Base-by-base conservation (phyloP, 441 rosid species). In the Flueggea neowawraea region DNA sequence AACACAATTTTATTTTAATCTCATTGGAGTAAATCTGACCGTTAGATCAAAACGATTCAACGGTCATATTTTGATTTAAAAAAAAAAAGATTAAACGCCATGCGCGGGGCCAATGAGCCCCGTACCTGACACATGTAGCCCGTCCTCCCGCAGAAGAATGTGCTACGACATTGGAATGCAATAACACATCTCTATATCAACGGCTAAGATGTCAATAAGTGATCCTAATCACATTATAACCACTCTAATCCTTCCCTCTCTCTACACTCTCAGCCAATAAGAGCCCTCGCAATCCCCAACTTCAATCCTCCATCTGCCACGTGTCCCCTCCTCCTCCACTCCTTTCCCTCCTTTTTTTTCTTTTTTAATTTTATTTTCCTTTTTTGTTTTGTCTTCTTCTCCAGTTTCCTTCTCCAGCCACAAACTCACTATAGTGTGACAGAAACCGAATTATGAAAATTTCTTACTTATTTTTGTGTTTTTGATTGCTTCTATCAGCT, bases 311-410 rank as follows among this genome's bases (percentile, higher is more conserved):
- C 32, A 51, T 56, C 54, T 17, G 83, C 86, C 90, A 89, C 90
- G 95, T 86, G 95, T 89, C 82, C 6, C 54, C 55, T 57, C 60
- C 69, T 36, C 57, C 60, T 75, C 95, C 97, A 89, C 84, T 72
- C 78, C 69, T 76, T 78, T 55, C n/a, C 41, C 48, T 49, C 56
- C 70, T 54, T 64, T 61, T 55, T 52, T 31, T 47, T 16, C 33
- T 15, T 13, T 41, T 22, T 22, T 22, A 22, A 22, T 52, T 14
- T 47, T 33, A 6, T 43, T 43, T 43, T 43, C 45, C 45, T 43
- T 43, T 43, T 43, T 43, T 11, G 0, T 47, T 47, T 47, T 47
- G 50, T 47, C 14, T 47, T 10, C 50, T 47, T 43, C 50, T 47
- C 50, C 50, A 10, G 12, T 9, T 47, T 47, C 50, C 5, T 9